Evolutionary conservation across 805 yeast genomes (phyloP), one percentile per base, ranked within the genome.

Genomic region (Metschnikowia similis): DNA sequence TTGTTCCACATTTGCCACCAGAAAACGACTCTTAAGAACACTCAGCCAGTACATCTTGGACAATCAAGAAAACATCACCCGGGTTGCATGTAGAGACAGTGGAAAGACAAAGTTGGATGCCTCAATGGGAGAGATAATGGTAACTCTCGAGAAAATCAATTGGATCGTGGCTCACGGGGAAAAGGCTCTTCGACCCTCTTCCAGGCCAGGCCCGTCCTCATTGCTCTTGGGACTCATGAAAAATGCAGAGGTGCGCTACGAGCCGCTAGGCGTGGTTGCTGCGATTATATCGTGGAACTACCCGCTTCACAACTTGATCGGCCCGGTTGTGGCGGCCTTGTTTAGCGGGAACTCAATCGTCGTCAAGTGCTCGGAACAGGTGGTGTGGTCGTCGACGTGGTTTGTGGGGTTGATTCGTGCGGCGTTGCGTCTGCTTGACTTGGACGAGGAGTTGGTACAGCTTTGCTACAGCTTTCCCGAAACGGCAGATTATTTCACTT

Each of bases 71-170:
- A 81, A 83, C 45, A 80, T 94, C 43, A 96, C 96, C 3, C 76
- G 96, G 42, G 86, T 94, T 8, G 97, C 98, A 0, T 94, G 98
- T 65, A 77, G 99, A 56, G 99, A 94, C 63, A 86, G 96, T 16
- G 99, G 99, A 30, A 94, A 94, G 65, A 91, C 98, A 1, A 85
- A 87, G 84, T 73, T 94, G 38, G 98, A 94, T 70, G 98, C 98
- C 3, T 84, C 94, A 42, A 85, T 89, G 90, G 97, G 97, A 45
- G 97, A 92, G 69, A 89, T 94, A 43, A 79, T 94, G 81, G 98
- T 91, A 13, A 92, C 99, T 0, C 74, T 92, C 51, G 99, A 94
- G 65, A 94, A 94, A 66, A 70, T 92, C 59, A 84, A 85, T 56
- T 94, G 99, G 99, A 83, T 87, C 41, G 74, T 89, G 48, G 78